Percentiles rank a stretch among this genome's conserved stretches.
phyloP scores from a whole-genome alignment of 129 eudicot genomes.

The Smallanthus sonchifolius region DNA sequence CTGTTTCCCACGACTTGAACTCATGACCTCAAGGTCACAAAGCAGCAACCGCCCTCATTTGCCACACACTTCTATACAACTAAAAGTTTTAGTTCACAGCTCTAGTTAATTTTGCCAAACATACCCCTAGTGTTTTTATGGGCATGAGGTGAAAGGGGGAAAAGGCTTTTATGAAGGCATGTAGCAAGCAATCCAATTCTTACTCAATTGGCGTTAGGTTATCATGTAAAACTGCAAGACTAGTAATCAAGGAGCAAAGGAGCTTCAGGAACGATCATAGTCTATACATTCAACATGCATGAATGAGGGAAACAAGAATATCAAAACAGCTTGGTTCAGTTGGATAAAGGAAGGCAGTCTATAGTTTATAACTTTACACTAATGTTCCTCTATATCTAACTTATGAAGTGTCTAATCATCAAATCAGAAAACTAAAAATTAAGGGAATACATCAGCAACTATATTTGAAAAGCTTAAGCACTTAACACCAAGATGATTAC shows the following conservation, averaged over 20 bases:
- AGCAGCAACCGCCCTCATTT: no score
- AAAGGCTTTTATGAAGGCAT: background rate
- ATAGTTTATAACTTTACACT: background rate
- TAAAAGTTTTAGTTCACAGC: background rate
- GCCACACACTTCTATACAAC: no score
- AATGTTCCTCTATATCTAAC: background rate
- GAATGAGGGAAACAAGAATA: background rate
- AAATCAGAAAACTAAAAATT: background rate
- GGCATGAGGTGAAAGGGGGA: background rate
- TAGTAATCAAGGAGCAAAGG: background rate
- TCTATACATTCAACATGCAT: background rate
- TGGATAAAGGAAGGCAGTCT: background rate
- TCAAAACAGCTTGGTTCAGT: background rate
- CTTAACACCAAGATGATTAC: constrained; percentile 29
- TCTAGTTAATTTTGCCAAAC: background rate
- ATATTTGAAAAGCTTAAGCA: background rate
- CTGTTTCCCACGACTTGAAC: no score
- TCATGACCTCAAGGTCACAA: no score
- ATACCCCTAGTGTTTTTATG: background rate
- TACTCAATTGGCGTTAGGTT: background rate
- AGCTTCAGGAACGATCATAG: background rate
- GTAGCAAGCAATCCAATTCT: background rate
- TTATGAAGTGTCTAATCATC: background rate
- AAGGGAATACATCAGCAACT: background rate
- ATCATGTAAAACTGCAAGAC: background rate